Evolutionary conservation across 2,329 filamentous ascomycete genomes (phyloP).

Genomic region (Orbilia ellipsospora): DNA sequence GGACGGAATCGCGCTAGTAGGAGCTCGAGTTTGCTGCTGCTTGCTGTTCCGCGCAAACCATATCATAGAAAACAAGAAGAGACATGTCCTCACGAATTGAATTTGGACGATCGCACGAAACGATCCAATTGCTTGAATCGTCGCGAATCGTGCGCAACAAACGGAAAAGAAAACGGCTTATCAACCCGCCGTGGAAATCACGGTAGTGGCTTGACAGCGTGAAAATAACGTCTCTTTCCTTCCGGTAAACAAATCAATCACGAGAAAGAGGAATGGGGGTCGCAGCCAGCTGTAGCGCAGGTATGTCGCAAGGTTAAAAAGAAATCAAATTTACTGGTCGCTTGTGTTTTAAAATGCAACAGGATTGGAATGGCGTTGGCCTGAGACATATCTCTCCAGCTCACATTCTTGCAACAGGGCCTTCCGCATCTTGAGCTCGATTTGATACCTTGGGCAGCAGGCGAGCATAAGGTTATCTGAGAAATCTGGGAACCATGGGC

Average conservation of each 20-base stretch:
- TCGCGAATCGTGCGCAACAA: background rate
- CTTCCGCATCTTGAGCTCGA: slow-evolving; percentile 26
- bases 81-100: background rate
- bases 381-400: slow-evolving; percentile 50
- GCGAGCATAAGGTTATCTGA: slow-evolving; percentile 40
- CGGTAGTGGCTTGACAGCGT: slow-evolving; percentile 48
- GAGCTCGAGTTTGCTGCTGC: slow-evolving; percentile 23
- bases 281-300: slow-evolving; percentile 37
- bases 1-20: slow-evolving; percentile 24
- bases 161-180: slow-evolving; percentile 16
- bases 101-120: background rate
- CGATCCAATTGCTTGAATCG: slow-evolving; percentile 13
- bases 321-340: slow-evolving; percentile 50
- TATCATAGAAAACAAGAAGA: slow-evolving; percentile 16
- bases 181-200: slow-evolving; percentile 1
- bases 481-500: slow-evolving; percentile 35
- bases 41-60: slow-evolving; percentile 8
- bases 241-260: background rate
- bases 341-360: slow-evolving; percentile 55
- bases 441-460: slow-evolving; percentile 17
- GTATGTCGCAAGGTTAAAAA: slow-evolving; percentile 56
- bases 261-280: slow-evolving; percentile 21
- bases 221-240: slow-evolving; percentile 22
- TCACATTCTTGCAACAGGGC: slow-evolving; percentile 42
- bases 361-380: slow-evolving; percentile 55